A percentile compares a stretch with the other conserved stretches of the same genome.
Evolutionary conservation across 768 basidiomycete genomes (phyloP).

Genomic region (Panaeolus cyanescens): DNA sequence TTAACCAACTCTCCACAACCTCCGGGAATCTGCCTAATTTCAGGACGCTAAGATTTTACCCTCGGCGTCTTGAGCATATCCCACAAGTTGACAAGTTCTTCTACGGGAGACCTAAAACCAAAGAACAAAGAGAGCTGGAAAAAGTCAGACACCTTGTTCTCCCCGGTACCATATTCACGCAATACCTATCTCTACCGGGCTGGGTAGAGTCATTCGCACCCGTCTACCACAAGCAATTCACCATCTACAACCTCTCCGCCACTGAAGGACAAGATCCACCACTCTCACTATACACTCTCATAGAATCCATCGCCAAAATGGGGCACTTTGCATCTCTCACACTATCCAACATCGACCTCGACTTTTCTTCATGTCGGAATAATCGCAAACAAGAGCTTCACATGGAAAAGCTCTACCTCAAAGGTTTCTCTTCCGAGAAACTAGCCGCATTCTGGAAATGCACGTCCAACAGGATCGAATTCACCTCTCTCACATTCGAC

Average conservation of each 20-base stretch:
- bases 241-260: slow-evolving; percentile 9
- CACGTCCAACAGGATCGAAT: slow-evolving; percentile 14
- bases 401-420: slow-evolving; percentile 18
- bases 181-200: neutral
- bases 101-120: neutral
- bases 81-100: slow-evolving; percentile 2
- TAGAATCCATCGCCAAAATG: slow-evolving; percentile 7
- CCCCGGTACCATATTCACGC: neutral
- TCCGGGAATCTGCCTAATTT: slow-evolving; percentile 9
- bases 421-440: slow-evolving; percentile 11
- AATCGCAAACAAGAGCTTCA: slow-evolving; percentile 1
- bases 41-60: slow-evolving; percentile 9
- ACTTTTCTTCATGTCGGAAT: slow-evolving; percentile 3
- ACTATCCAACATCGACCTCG: slow-evolving; percentile 13
- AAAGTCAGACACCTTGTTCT: neutral
- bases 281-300: slow-evolving; percentile 10
- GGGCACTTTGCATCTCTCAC: slow-evolving; percentile 13
- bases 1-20: slow-evolving; percentile 13
- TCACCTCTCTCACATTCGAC: slow-evolving; percentile 7
- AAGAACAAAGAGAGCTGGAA: neutral
- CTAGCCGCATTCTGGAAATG: slow-evolving; percentile 8
- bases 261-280: neutral
- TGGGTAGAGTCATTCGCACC: slow-evolving; percentile 9
- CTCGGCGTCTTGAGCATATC: neutral
- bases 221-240: slow-evolving; percentile 12